phyloP scores from a whole-genome alignment of 345 rosid genomes.

The Murraya paniculata region DNA sequence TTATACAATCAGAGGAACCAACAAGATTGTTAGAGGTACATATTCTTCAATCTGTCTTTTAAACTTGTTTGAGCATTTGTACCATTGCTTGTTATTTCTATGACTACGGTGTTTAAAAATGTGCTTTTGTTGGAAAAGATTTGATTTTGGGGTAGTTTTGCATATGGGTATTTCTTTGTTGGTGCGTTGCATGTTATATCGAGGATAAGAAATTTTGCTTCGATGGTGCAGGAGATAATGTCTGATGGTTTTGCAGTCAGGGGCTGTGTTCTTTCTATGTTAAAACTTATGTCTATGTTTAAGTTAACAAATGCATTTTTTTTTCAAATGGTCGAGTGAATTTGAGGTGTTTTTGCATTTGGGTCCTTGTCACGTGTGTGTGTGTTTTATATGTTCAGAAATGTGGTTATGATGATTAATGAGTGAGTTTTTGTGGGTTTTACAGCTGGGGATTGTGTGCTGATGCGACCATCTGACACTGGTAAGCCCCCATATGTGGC shows the following conservation, averaged over 20 bases:
- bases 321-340: background rate
- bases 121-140: conserved; percentile 2
- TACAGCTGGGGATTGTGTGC: conserved; percentile 76
- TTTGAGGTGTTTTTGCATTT: conserved; percentile 7
- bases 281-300: background rate
- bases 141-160: background rate
- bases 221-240: background rate
- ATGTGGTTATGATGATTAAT: conserved; percentile 6
- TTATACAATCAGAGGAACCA: conserved; percentile 65
- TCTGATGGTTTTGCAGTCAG: background rate
- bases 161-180: background rate
- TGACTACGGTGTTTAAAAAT: background rate
- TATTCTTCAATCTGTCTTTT: background rate
- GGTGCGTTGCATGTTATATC: background rate
- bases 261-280: background rate
- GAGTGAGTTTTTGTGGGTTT: conserved; percentile 10
- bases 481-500: conserved; percentile 82
- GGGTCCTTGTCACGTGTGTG: background rate
- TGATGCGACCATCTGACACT: conserved; percentile 78
- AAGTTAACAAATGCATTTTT: background rate
- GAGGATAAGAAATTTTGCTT: conserved; percentile 1
- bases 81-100: background rate
- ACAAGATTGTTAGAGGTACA: conserved; percentile 60
- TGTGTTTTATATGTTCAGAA: background rate
- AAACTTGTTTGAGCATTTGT: background rate